These are phyloP conservation scores for Pachyrhizus erosus DNA, from an alignment of 306 rosid genomes.

Conservation along the genomic window DNA sequence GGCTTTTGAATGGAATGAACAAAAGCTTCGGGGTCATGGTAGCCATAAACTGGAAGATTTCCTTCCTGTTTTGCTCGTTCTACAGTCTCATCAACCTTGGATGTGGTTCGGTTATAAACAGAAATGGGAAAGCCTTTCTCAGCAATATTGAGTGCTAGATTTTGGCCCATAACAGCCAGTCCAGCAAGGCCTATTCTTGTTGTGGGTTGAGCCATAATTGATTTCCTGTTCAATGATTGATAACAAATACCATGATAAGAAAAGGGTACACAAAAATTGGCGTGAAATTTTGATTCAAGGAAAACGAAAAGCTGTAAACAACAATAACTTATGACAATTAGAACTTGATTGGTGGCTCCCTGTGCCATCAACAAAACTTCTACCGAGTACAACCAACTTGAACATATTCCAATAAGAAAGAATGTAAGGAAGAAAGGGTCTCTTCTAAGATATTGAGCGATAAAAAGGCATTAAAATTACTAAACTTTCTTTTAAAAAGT, in stretches of 20 bases:
- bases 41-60: conserved; percentile 83
- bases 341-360: neutral
- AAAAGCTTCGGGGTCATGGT: conserved; percentile 90
- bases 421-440: neutral
- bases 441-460: neutral
- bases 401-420: conserved; percentile 29
- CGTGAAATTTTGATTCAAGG: neutral
- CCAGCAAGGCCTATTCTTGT: conserved; percentile 92
- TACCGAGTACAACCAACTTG: neutral
- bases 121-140: conserved; percentile 97
- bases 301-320: conserved; percentile 14
- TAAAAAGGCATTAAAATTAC: neutral
- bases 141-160: conserved; percentile 90
- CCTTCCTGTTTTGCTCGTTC: conserved; percentile 86
- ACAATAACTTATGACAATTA: conserved; percentile 7
- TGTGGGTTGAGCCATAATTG: conserved; percentile 64
- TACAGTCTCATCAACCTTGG: conserved; percentile 91
- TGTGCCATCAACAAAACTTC: conserved; percentile 7
- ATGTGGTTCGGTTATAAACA: conserved; percentile 84
- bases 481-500: neutral
- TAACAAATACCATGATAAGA: conserved; percentile 44
- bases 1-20: conserved; percentile 85
- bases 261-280: neutral
- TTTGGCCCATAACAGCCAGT: conserved; percentile 97
- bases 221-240: conserved; percentile 52